Percentiles rank a stretch among this genome's conserved stretches.
phyloP scores from a whole-genome alignment of 805 yeast genomes.

The Candida namnaoensis region DNA sequence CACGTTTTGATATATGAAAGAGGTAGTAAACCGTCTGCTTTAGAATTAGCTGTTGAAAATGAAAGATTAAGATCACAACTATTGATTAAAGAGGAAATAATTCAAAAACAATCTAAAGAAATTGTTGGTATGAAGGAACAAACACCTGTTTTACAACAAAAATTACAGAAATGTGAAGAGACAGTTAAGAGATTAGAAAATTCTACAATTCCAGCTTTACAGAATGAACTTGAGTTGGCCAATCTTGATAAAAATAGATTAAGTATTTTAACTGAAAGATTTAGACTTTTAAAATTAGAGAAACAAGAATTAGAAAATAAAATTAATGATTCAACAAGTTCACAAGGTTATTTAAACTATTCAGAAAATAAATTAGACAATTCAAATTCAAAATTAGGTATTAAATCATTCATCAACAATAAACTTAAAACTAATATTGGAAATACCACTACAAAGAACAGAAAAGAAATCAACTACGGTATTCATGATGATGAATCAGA shows the following conservation, averaged over 20 bases:
- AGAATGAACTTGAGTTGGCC: conserved; percentile 29
- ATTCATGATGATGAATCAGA: no score
- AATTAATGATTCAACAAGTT: not conserved
- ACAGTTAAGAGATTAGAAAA: conserved; percentile 34
- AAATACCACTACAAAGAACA: not conserved
- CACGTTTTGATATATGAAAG: conserved; percentile 49
- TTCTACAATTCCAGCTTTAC: conserved; percentile 36
- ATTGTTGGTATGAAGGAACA: conserved; percentile 29
- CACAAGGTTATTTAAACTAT: not conserved
- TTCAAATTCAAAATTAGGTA: not conserved
- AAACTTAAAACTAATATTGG: not conserved
- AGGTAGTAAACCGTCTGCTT: conserved; percentile 41
- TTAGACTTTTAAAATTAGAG: conserved; percentile 20
- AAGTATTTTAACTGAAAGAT: conserved; percentile 14
- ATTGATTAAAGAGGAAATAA: conserved; percentile 36
- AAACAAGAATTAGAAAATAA: conserved; percentile 19
- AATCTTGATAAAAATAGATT: conserved; percentile 16
- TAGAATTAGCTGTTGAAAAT: conserved; percentile 49
- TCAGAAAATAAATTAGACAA: not conserved
- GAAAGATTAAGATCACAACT: conserved; percentile 41
- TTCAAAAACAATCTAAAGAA: conserved; percentile 38
- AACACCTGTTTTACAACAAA: conserved; percentile 26
- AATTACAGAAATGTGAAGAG: conserved; percentile 28
- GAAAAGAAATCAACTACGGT: not conserved
- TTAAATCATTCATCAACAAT: not conserved